A percentile compares a stretch with the other conserved stretches of the same genome.
phyloP scores from a whole-genome alignment of 345 rosid species.

The Erodium maritimum region DNA sequence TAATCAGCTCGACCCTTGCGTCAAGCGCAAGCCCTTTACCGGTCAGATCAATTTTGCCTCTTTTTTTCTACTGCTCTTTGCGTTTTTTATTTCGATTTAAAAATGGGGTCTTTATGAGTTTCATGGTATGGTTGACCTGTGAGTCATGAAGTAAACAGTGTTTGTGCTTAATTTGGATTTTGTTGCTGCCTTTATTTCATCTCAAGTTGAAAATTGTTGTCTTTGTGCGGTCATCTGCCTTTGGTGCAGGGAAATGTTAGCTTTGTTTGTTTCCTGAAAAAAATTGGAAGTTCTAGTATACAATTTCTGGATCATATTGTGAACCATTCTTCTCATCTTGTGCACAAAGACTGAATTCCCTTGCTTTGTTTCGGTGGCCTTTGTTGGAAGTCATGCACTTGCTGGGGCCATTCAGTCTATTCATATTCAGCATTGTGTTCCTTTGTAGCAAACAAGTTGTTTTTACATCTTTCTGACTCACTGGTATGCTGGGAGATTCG shows the following conservation, averaged over 20 bases:
- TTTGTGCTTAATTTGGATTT: neutral
- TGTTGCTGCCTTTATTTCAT: neutral
- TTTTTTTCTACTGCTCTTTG: neutral
- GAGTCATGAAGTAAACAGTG: neutral
- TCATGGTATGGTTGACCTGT: too few relatives aligned
- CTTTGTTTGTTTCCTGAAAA: neutral
- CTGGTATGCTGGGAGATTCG: neutral
- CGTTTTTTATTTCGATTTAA: neutral
- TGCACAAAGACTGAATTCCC: neutral
- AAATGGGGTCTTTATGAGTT: neutral
- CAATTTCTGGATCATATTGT: neutral
- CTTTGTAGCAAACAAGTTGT: neutral
- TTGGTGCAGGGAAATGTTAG: neutral
- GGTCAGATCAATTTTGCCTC: constrained; percentile 18
- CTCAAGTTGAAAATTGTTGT: neutral
- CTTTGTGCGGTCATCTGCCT: neutral
- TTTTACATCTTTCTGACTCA: neutral
- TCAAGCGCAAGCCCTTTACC: constrained; percentile 70
- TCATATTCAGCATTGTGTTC: neutral
- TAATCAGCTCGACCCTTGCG: constrained; percentile 77
- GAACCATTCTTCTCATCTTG: too few relatives aligned
- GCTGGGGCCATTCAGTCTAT: neutral
- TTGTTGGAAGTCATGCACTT: neutral
- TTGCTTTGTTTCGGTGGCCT: neutral
- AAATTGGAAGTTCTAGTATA: neutral